These are phyloP conservation scores for Escovopsis weberi DNA, from an alignment of 2,329 filamentous ascomycete genomes.

Conservation along the genomic window DNA sequence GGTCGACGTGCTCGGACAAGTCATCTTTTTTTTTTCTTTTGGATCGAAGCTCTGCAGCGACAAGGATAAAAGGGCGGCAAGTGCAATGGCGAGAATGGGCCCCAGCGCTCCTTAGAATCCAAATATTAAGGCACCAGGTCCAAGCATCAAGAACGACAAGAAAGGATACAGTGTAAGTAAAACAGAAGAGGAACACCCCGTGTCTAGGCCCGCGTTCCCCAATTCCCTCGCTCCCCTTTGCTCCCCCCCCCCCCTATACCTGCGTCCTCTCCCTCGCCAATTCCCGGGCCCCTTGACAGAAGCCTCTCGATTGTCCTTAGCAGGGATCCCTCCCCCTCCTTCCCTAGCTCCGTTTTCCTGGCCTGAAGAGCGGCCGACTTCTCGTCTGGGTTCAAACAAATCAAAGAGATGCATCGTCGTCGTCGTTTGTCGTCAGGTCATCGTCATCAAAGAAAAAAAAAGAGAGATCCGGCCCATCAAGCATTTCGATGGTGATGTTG, in stretches of 20 bases:
- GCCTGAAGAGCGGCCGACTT: not conserved
- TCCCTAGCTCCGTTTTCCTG: not conserved
- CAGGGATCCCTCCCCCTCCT: constrained; percentile 2
- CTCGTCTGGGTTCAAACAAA: not conserved
- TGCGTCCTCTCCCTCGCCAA: not conserved
- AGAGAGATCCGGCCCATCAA: constrained; percentile 2
- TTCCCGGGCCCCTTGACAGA: too few relatives aligned
- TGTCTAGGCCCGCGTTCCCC: constrained; percentile 7
- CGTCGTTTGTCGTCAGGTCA: not conserved
- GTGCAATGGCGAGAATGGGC: constrained; percentile 2
- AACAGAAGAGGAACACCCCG: constrained; percentile 6
- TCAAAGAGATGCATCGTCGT: not conserved
- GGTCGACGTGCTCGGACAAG: too few relatives aligned
- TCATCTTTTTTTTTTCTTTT: too few relatives aligned
- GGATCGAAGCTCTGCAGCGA: not conserved
- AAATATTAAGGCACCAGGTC: constrained; percentile 9
- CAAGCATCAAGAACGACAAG: constrained; percentile 7
- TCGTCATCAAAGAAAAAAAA: not conserved
- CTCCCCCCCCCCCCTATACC: constrained; percentile 1
- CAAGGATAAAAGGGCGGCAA: constrained; percentile 2
- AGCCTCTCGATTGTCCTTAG: not conserved
- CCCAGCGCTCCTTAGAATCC: constrained; percentile 6
- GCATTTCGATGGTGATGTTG: not conserved
- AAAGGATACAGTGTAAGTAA: constrained; percentile 7
- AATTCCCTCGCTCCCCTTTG: constrained; percentile 3